Evolutionary conservation across 805 yeast species (phyloP), one percentile per base, ranked within the genome.

Genomic region (Zygosaccharomyces gambellarensis): DNA sequence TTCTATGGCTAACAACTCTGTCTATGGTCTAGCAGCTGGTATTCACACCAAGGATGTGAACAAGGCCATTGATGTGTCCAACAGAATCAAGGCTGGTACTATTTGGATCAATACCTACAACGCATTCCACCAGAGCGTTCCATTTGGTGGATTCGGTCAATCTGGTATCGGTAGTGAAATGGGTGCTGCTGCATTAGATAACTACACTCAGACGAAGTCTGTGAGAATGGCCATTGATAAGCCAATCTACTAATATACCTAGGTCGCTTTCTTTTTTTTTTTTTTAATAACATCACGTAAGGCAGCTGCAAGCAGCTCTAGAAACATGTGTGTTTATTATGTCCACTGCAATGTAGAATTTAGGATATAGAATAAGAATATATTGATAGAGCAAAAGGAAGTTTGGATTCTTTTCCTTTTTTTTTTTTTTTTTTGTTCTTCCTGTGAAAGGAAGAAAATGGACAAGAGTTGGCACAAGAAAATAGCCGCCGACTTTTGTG

Each of bases 81-180:
- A 78, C 69, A 76, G 78, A 67, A 63, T 87, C 52, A 81, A 80
- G 63, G 84, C 90, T 50, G 95, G 95, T 71, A 81, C 92, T 43
- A 79, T 87, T 56, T 87, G 92, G 88, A 77, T 85, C 59, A 87
- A 87, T 77, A 82, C 89, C 48, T 84, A 88, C 71, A 89, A 89
- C 72, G 89, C 86, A 63, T 84, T 88, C 76, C 90, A 89, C 69
- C 82, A 77, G 58, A 78, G 82, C 69, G 83, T 89, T 65, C 97
- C 97, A 62, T 90, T 90, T 66, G 96, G 97, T 59, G 97, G 97
- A 44, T 86, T 74, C 74, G 87, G 87, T 69, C 79, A 81, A 75
- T 83, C 92, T 53, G 97, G 97, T 68, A 72, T 84, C 51, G 97
- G 97, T 63, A 80, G 95, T 66, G 97, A 90, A 76, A 81, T 90